These are phyloP conservation scores for Plantago rigida DNA, from an alignment of 305 asterid species.

Conservation along the genomic window DNA sequence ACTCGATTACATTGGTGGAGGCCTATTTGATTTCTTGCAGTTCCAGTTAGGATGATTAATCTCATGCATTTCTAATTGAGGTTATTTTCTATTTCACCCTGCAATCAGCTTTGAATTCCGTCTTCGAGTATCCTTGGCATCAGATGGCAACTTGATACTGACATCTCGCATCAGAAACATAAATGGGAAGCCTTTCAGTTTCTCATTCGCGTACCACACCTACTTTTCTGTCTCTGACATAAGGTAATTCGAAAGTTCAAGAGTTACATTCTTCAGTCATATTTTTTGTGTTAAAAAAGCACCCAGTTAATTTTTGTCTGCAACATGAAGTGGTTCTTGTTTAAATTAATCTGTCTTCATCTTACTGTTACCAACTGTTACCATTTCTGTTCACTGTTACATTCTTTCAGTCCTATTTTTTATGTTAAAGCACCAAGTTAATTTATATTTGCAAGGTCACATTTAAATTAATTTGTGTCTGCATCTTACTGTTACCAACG, in stretches of 20 bases:
- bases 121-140: conserved; percentile 64
- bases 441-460: background rate
- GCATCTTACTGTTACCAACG: background rate
- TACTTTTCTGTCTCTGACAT: conserved; percentile 84
- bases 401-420: no score
- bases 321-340: no score
- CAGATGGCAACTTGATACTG: conserved; percentile 70
- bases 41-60: background rate
- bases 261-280: background rate
- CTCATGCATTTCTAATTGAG: background rate
- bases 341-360: no score
- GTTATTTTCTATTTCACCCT: conserved; percentile 10
- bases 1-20: no score
- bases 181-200: conserved; percentile 78
- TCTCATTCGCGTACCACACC: conserved; percentile 83
- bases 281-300: no score
- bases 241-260: conserved; percentile 38
- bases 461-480: conserved; percentile 10
- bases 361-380: no score
- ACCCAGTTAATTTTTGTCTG: no score
- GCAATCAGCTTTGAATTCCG: conserved; percentile 70
- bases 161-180: conserved; percentile 80
- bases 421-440: no score
- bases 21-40: conserved; percentile 12
- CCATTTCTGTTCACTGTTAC: no score